Evolutionary conservation across 2,329 filamentous ascomycete genomes (phyloP).

Genomic region (Delphinella strobiligena): DNA sequence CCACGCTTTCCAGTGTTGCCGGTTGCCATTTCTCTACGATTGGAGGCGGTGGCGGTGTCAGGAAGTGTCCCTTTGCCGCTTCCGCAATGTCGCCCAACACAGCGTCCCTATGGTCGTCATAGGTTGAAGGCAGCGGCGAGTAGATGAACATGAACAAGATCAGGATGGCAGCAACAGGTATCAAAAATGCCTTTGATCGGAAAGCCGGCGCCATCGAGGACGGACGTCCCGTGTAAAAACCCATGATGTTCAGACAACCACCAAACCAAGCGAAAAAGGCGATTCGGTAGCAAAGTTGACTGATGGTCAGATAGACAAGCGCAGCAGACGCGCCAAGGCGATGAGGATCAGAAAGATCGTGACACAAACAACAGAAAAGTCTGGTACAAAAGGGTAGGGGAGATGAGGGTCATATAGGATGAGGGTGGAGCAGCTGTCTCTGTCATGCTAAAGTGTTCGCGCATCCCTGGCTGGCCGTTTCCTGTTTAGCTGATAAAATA

Average conservation of each 20-base stretch:
- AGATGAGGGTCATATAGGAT: no score
- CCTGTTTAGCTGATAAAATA: neutral
- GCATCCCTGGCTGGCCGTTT: neutral
- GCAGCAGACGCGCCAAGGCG: no score
- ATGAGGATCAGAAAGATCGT: no score
- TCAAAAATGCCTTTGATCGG: conserved; percentile 10
- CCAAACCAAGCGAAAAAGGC: no score
- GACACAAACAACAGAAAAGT: no score
- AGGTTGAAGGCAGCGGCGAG: conserved; percentile 10
- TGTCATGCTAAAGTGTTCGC: no score
- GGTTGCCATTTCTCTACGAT: conserved; percentile 1
- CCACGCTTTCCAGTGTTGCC: conserved; percentile 4
- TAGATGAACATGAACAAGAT: conserved; percentile 10
- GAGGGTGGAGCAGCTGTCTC: no score
- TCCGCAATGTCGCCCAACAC: conserved; percentile 11
- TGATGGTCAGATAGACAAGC: no score
- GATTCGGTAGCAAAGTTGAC: no score
- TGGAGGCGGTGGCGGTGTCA: neutral
- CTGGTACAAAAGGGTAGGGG: no score
- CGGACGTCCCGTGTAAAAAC: neutral
- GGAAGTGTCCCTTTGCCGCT: conserved; percentile 1
- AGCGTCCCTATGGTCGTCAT: conserved; percentile 9
- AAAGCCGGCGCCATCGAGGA: neutral
- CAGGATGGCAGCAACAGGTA: conserved; percentile 7
- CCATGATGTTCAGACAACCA: neutral